Evolutionary conservation across 2,329 filamentous ascomycete species (phyloP).

Genomic region (Exserohilum turcica): DNA sequence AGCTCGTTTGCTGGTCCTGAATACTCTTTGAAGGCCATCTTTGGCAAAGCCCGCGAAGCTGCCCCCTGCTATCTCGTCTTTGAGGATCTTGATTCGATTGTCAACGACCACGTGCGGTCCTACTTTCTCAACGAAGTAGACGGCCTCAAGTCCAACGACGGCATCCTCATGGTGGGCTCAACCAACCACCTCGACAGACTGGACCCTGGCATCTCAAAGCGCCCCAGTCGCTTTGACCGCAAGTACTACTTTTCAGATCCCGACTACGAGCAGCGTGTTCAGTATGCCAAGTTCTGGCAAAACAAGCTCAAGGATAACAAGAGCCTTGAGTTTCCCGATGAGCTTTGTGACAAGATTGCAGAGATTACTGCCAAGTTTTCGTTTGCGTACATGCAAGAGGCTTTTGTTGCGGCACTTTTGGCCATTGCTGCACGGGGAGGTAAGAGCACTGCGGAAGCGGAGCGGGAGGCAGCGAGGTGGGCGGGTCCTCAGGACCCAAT

Average conservation of each 20-base stretch:
- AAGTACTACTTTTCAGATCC: conserved; percentile 55
- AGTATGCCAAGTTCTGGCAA: conserved; percentile 55
- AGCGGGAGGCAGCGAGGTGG: conserved; percentile 23
- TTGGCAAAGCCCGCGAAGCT: conserved; percentile 61
- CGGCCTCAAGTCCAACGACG: conserved; percentile 70
- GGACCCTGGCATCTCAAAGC: conserved; percentile 65
- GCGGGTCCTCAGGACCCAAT: conserved; percentile 38
- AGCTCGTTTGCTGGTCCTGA: conserved; percentile 58
- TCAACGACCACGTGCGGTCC: conserved; percentile 63
- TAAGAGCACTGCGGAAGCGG: conserved; percentile 14
- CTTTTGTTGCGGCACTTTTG: conserved; percentile 50
- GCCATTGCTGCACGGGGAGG: conserved; percentile 39
- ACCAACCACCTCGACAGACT: conserved; percentile 69
- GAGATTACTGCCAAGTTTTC: conserved; percentile 52
- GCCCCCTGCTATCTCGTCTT: conserved; percentile 74
- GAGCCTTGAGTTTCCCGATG: conserved; percentile 49
- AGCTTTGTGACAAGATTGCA: conserved; percentile 48
- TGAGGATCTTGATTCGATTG: conserved; percentile 72
- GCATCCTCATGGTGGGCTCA: conserved; percentile 70
- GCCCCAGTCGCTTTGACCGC: conserved; percentile 54
- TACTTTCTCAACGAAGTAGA: conserved; percentile 78
- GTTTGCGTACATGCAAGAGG: conserved; percentile 55
- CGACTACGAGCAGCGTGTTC: conserved; percentile 44
- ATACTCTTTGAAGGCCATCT: conserved; percentile 48
- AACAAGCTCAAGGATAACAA: conserved; percentile 46